Conservation (phyloP, 1,284 basidiomycete genomes). For the Schizopora paradoxa region DNA sequence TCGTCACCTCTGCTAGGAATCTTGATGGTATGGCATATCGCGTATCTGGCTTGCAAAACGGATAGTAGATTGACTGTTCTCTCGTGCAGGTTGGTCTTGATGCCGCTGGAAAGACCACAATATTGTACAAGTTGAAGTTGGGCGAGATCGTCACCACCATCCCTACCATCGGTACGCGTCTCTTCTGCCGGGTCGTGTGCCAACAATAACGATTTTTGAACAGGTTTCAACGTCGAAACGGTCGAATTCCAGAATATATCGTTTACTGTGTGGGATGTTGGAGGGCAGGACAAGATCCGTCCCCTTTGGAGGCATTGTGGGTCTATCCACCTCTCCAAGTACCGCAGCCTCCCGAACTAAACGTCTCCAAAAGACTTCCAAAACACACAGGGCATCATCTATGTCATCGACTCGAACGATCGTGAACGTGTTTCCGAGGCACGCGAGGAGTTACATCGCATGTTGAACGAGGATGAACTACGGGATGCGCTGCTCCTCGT, state of each 20-base stretch:
- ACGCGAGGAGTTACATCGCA: slow-evolving; percentile 98
- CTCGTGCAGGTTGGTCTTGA: slow-evolving; percentile 80
- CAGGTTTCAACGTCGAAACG: slow-evolving; percentile 97
- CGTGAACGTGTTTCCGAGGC: slow-evolving; percentile 99
- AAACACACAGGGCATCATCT: slow-evolving; percentile 99
- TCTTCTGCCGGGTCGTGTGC: slow-evolving; percentile 2
- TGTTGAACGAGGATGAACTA: slow-evolving; percentile 99
- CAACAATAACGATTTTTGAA: neutral
- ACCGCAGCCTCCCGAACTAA: slow-evolving; percentile 8
- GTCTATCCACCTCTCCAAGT: slow-evolving; percentile 26
- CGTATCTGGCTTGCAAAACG: too few species aligned
- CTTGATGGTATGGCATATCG: slow-evolving; percentile 57
- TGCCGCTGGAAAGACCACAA: slow-evolving; percentile 97
- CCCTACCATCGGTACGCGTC: slow-evolving; percentile 88
- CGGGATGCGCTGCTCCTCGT: slow-evolving; percentile 97
- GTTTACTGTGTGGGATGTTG: slow-evolving; percentile 89
- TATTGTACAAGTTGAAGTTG: slow-evolving; percentile 97
- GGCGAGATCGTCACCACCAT: slow-evolving; percentile 99
- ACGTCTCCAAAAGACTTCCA: slow-evolving; percentile 82
- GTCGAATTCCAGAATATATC: slow-evolving; percentile 92
- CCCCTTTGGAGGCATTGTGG: slow-evolving; percentile 98
- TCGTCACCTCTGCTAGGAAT: slow-evolving; percentile 38
- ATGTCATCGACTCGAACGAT: slow-evolving; percentile 99
- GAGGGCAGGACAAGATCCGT: slow-evolving; percentile 84
- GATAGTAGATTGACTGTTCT: too few species aligned